Percentiles rank a stretch among this genome's conserved stretches.
Evolutionary conservation across 306 rosid species (phyloP).

Genomic region (Cicer chorassanicum): DNA sequence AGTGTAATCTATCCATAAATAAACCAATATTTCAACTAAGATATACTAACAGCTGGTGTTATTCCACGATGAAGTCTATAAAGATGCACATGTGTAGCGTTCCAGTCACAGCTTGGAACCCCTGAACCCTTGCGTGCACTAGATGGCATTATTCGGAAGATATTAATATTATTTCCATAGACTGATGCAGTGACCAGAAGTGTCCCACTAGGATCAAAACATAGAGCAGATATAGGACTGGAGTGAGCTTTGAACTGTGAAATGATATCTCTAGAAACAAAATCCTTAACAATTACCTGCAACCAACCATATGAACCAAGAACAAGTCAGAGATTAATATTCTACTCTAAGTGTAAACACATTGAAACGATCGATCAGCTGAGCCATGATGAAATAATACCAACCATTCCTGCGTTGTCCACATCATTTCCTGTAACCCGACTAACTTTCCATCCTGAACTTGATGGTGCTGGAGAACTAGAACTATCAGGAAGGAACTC

Average conservation of each 20-base stretch:
- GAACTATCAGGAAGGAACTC: slow-evolving; percentile 83
- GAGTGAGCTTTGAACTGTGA: slow-evolving; percentile 90
- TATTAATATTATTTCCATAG: slow-evolving; percentile 81
- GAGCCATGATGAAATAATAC: slow-evolving; percentile 48
- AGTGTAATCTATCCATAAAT: neutral
- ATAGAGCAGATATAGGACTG: slow-evolving; percentile 88
- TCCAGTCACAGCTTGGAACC: slow-evolving; percentile 60
- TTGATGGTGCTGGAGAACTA: slow-evolving; percentile 68
- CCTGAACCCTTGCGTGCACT: slow-evolving; percentile 62
- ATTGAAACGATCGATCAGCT: slow-evolving; percentile 23
- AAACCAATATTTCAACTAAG: slow-evolving; percentile 32
- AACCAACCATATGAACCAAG: slow-evolving; percentile 50
- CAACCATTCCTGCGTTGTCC: slow-evolving; percentile 85
- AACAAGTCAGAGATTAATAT: slow-evolving; percentile 43
- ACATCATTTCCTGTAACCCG: slow-evolving; percentile 66
- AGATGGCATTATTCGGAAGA: slow-evolving; percentile 87
- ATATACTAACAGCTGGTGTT: slow-evolving; percentile 85
- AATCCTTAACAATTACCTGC: slow-evolving; percentile 85
- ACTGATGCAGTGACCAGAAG: slow-evolving; percentile 90
- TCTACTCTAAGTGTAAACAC: slow-evolving; percentile 13
- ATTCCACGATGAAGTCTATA: slow-evolving; percentile 92
- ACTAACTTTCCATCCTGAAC: slow-evolving; percentile 72
- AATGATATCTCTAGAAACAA: slow-evolving; percentile 68
- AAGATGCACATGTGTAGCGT: slow-evolving; percentile 84
- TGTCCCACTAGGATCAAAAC: slow-evolving; percentile 92